These are phyloP conservation scores for Crithidia bombi DNA, from an alignment of 208 protist species.

Conservation along the genomic window DNA sequence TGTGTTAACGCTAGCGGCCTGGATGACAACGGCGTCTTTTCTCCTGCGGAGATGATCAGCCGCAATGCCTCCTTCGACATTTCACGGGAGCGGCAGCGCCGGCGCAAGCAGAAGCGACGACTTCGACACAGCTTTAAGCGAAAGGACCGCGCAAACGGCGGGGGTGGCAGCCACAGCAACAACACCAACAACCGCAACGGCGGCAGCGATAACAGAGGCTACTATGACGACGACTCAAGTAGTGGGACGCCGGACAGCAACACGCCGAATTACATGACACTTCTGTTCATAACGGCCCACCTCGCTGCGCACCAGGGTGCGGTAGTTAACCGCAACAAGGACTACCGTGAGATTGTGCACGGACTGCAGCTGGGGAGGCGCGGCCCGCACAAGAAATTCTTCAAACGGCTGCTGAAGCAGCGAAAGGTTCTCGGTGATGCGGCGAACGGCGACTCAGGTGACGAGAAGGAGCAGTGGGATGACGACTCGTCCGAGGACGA, in stretches of 20 bases:
- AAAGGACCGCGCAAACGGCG: background rate
- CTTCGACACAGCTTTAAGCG: conserved; percentile 4
- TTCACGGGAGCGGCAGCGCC: conserved; percentile 5
- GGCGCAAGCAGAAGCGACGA: conserved; percentile 3
- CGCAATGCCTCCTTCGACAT: conserved; percentile 25
- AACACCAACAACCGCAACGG: background rate
- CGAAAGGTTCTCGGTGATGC: conserved; percentile 11
- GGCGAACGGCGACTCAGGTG: conserved; percentile 14
- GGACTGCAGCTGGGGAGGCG: conserved; percentile 48
- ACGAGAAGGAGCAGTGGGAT: conserved; percentile 11
- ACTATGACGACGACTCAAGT: background rate
- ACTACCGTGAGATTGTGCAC: conserved; percentile 79
- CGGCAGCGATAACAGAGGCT: background rate
- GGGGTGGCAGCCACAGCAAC: background rate
- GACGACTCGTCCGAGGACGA: conserved; percentile 10
- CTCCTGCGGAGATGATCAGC: conserved; percentile 8
- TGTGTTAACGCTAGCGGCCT: background rate
- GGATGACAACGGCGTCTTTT: conserved; percentile 10
- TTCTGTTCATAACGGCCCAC: conserved; percentile 92
- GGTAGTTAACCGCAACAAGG: conserved; percentile 78
- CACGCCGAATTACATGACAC: conserved; percentile 48
- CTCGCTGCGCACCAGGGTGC: conserved; percentile 89
- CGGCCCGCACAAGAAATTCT: conserved; percentile 48
- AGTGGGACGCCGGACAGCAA: conserved; percentile 3
- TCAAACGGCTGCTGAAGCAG: conserved; percentile 22